phyloP scores from a whole-genome alignment of 2,329 filamentous ascomycete genomes.

The Fusarium metavorans region DNA sequence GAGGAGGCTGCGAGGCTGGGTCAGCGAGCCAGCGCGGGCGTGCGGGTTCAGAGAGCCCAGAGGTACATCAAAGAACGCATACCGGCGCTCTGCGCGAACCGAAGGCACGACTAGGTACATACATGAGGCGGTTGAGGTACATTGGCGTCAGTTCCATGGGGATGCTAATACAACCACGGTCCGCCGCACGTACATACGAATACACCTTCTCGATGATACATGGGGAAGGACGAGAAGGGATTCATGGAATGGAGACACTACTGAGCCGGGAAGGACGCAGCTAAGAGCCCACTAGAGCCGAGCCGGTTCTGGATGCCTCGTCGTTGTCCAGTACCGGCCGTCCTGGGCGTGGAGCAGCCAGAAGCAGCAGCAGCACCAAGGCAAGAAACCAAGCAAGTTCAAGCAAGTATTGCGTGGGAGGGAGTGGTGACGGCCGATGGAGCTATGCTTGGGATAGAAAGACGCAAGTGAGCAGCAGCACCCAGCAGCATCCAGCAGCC shows the following conservation, averaged over 20 bases:
- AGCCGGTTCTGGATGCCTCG: slow-evolving; percentile 15
- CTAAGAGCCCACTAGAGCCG: slow-evolving; percentile 25
- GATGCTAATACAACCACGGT: slow-evolving; percentile 34
- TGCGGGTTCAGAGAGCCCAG: slow-evolving; percentile 29
- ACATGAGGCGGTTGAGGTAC: slow-evolving; percentile 34
- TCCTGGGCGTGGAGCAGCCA: slow-evolving; percentile 23
- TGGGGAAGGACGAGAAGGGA: slow-evolving; percentile 13
- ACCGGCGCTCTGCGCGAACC: slow-evolving; percentile 25
- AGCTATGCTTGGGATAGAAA: slow-evolving; percentile 4
- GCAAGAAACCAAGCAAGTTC: slow-evolving; percentile 16
- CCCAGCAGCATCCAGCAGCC: neutral
- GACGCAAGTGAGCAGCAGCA: slow-evolving; percentile 1
- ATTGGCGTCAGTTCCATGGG: slow-evolving; percentile 26
- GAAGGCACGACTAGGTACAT: slow-evolving; percentile 31
- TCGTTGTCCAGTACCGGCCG: slow-evolving; percentile 26
- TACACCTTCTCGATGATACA: slow-evolving; percentile 27
- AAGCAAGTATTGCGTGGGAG: neutral
- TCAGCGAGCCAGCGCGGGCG: slow-evolving; percentile 12
- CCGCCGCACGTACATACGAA: neutral
- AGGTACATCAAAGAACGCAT: slow-evolving; percentile 35
- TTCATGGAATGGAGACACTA: slow-evolving; percentile 34
- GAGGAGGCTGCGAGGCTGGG: slow-evolving; percentile 32
- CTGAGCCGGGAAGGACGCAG: slow-evolving; percentile 28
- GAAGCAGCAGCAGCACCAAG: slow-evolving; percentile 9
- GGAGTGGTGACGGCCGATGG: slow-evolving; percentile 30